These are phyloP conservation scores for Blastomyces gilchristii DNA, from an alignment of 2,329 filamentous ascomycete species.

Conservation along the genomic window DNA sequence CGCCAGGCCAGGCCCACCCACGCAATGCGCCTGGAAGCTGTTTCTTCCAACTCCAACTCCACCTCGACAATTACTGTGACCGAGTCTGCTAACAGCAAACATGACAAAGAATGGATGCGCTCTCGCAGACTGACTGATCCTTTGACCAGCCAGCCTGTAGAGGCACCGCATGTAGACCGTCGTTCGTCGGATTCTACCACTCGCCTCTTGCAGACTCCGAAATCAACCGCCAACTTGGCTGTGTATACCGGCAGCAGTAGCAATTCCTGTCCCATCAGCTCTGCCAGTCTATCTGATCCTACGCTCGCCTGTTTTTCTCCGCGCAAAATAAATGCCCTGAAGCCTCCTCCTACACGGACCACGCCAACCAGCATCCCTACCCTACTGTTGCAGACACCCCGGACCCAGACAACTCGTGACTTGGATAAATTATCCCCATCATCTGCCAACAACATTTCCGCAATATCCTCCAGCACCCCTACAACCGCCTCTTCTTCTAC, in stretches of 20 bases:
- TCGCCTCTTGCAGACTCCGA: background rate
- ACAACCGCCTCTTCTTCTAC: conserved; percentile 9
- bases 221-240: conserved; percentile 11
- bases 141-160: conserved; percentile 3
- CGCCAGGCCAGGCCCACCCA: background rate
- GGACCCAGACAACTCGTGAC: conserved; percentile 24
- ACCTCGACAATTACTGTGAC: conserved; percentile 4
- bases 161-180: conserved; percentile 13
- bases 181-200: conserved; percentile 11
- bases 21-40: conserved; percentile 9
- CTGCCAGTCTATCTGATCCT: conserved; percentile 20
- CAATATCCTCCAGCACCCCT: conserved; percentile 15
- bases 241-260: conserved; percentile 1
- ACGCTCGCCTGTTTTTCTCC: conserved; percentile 20
- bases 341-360: conserved; percentile 10
- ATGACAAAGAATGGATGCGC: conserved; percentile 7
- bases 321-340: conserved; percentile 19
- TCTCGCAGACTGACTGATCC: conserved; percentile 9
- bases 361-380: conserved; percentile 9
- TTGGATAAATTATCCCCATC: conserved; percentile 18
- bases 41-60: conserved; percentile 6
- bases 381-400: conserved; percentile 16
- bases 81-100: background rate
- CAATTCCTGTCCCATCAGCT: conserved; percentile 18
- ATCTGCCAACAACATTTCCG: conserved; percentile 22